Evolutionary conservation across 805 yeast species (phyloP).

Genomic region (Metschnikowia similis): DNA sequence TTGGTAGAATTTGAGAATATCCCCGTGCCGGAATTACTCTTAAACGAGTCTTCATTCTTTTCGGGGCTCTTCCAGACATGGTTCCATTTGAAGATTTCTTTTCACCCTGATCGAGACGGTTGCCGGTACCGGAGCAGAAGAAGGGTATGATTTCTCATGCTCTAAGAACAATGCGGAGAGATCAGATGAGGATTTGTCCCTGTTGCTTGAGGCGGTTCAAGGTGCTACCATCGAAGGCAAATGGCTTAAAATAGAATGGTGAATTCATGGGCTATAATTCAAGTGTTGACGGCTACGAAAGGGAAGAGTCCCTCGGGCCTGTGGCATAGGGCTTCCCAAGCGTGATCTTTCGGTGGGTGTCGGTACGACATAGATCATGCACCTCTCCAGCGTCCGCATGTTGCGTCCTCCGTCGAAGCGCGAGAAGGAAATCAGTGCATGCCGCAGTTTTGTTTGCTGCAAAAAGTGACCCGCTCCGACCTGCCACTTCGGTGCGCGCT

Average conservation of each 20-base stretch:
- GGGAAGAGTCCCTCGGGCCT: too few species aligned
- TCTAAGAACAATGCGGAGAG: constrained; percentile 26
- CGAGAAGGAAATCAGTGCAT: too few species aligned
- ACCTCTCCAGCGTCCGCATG: too few species aligned
- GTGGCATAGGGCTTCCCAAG: too few species aligned
- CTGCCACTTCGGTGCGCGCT: too few species aligned
- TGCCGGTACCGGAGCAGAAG: constrained; percentile 2
- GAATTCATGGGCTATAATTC: too few species aligned
- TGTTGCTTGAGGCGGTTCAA: background rate
- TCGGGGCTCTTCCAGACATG: background rate
- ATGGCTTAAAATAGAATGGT: constrained; percentile 11
- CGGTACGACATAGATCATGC: too few species aligned
- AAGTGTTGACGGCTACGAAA: too few species aligned
- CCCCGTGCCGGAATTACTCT: background rate
- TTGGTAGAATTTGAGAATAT: constrained; percentile 44
- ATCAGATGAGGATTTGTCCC: background rate
- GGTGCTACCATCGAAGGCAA: constrained; percentile 10
- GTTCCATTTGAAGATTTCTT: background rate
- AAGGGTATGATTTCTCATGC: constrained; percentile 28
- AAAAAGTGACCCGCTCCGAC: too few species aligned
- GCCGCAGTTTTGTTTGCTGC: too few species aligned
- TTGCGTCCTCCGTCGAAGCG: too few species aligned
- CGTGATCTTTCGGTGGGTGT: too few species aligned
- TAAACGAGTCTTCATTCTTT: background rate
- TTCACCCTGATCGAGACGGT: constrained; percentile 1